Evolutionary conservation across 345 rosid species (phyloP).

Genomic region (Eucalyptus tenuipes): DNA sequence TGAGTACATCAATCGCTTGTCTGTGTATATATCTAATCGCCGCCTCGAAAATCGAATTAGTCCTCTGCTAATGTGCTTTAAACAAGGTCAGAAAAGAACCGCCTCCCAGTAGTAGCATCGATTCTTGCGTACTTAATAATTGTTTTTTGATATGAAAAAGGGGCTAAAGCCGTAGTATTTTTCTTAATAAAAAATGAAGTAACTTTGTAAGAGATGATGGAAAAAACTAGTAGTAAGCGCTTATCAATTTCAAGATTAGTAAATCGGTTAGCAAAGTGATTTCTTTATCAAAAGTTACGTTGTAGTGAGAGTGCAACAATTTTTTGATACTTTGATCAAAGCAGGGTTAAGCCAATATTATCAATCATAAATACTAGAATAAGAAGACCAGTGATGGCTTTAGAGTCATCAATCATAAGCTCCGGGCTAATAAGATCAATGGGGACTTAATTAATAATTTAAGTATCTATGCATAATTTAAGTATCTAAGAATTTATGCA

Average conservation of each 20-base stretch:
- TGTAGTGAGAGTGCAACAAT: no score
- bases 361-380: rapidly evolving
- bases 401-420: no score
- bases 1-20: not conserved
- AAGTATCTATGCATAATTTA: not conserved
- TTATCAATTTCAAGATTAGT: rapidly evolving
- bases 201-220: rapidly evolving
- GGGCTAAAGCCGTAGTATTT: no score
- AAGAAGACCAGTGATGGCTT: no score
- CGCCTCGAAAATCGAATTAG: not conserved
- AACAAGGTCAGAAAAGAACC: rapidly evolving
- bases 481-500: not conserved
- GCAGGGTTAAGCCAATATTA: rapidly evolving
- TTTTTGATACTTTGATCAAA: no score
- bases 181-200: no score
- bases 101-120: not conserved
- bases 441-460: not conserved
- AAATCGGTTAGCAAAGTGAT: rapidly evolving
- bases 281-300: rapidly evolving
- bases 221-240: rapidly evolving
- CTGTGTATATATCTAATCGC: not conserved
- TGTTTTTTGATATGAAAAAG: no score
- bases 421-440: no score
- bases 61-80: not conserved
- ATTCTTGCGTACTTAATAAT: not conserved